Evolutionary conservation across 225 moss, liverwort and hornwort genomes (phyloP), one percentile per base, ranked within the genome.

Genomic region (Pseudisothecium myosuroides): DNA sequence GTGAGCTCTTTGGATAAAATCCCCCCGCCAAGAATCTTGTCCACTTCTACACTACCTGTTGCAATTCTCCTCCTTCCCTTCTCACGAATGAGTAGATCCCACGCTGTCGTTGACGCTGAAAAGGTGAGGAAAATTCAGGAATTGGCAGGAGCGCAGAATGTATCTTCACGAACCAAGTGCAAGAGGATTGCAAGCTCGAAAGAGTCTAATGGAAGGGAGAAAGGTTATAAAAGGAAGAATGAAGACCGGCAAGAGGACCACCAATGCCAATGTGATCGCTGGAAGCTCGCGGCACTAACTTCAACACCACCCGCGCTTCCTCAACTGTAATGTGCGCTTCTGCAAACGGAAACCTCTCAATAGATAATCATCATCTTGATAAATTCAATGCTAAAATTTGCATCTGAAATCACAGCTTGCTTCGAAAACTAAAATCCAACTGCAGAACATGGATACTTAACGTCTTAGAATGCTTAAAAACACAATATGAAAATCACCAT

Each of bases 1-100:
- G 97, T 97, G 61, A 99, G 88, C 88, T 99, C 96, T 89, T 96
- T 96, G 41, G 94, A 88, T 88, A 93, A 91, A 76, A 99, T 87
- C 34, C 99, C 99, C 60, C 97, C 97, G n/a, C 95, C 96, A 86
- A 97, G 94, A 93, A 99, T 92, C 56, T 90, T 92, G 91, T 99
- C 97, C 71, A 99, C 93, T 90, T 97, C 96, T 60, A 87, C 47
- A 92, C 96, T 97, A 43, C 96, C 95, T 50, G 95, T 99, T 63
- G 84, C 90, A 88, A 97, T 96, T 90, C 88, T 92, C 91, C 86
- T 94, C 93, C 93, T 95, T 60, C 86, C 76, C 87, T 93, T 95
- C 91, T 96, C 97, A 79, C 91, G n/a, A 79, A 84, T 76, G 63
- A 96, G 89, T 65, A 98, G 93, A 78, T 97, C 96, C 97, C 96